These are phyloP conservation scores for Podaxis mareebaensis DNA, from an alignment of 768 basidiomycete genomes.

Conservation along the genomic window DNA sequence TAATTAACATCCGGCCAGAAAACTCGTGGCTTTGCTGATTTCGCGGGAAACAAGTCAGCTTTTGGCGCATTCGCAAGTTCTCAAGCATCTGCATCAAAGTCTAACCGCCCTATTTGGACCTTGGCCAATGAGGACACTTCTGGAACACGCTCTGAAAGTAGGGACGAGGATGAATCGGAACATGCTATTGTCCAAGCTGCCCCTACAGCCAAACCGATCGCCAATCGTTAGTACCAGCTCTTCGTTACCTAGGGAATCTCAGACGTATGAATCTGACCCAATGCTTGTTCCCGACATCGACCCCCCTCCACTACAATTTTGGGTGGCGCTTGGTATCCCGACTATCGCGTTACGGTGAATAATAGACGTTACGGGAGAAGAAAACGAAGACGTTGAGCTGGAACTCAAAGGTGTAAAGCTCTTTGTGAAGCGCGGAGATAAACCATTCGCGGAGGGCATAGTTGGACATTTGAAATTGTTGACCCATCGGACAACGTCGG, in stretches of 20 bases:
- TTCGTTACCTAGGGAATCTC: neutral
- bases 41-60: slow-evolving; percentile 7
- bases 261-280: slow-evolving; percentile 16
- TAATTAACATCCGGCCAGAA: neutral
- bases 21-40: slow-evolving; percentile 13
- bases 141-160: neutral
- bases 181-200: slow-evolving; percentile 28
- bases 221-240: slow-evolving; percentile 31
- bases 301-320: neutral
- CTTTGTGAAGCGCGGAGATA: slow-evolving; percentile 56
- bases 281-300: slow-evolving; percentile 7
- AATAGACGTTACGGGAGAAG: slow-evolving; percentile 61
- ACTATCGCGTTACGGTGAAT: neutral
- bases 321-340: no score
- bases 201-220: slow-evolving; percentile 19
- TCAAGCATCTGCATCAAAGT: neutral
- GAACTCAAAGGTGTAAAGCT: slow-evolving; percentile 65
- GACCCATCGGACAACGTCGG: slow-evolving; percentile 37
- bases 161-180: slow-evolving; percentile 16
- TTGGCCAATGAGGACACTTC: neutral
- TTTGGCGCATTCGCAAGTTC: slow-evolving; percentile 5
- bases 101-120: neutral
- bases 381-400: slow-evolving; percentile 54
- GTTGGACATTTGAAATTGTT: slow-evolving; percentile 63
- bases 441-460: slow-evolving; percentile 60